A percentile compares a stretch with the other conserved stretches of the same genome.
Evolutionary conservation across 805 yeast genomes (phyloP).

Genomic region (Schizosaccharomyces cryophilus): DNA sequence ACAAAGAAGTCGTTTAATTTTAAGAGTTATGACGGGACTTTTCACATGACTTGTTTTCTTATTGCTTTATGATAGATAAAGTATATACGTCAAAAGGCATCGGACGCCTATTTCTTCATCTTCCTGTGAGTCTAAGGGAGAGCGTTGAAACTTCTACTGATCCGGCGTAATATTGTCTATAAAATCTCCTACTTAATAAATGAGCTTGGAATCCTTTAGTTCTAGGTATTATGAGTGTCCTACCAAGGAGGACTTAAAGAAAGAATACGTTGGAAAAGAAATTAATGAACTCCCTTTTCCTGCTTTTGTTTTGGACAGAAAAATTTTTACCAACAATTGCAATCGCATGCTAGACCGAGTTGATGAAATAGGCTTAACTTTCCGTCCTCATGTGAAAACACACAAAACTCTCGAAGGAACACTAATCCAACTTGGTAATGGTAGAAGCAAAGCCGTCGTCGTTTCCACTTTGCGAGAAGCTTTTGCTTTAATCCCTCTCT

Average conservation of each 20-base stretch:
- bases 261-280: conserved; percentile 18
- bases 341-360: conserved; percentile 26
- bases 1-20: too few species aligned
- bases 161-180: too few species aligned
- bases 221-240: not conserved
- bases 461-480: conserved; percentile 52
- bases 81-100: too few species aligned
- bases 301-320: conserved; percentile 24
- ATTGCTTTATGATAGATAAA: too few species aligned
- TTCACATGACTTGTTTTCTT: too few species aligned
- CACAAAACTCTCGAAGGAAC: conserved; percentile 42
- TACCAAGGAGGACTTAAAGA: not conserved
- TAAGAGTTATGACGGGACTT: too few species aligned
- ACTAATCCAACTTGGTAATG: conserved; percentile 21
- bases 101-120: too few species aligned
- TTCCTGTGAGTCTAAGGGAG: too few species aligned
- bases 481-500: conserved; percentile 23
- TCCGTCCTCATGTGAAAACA: conserved; percentile 55
- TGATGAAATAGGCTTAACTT: conserved; percentile 17
- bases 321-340: conserved; percentile 22
- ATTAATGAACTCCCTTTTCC: conserved; percentile 35
- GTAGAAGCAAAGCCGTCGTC: conserved; percentile 24
- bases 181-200: too few species aligned
- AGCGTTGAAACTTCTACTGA: too few species aligned
- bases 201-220: too few species aligned